These are phyloP conservation scores for Thermoascus crustaceus DNA, from an alignment of 2,329 filamentous ascomycete genomes.

Conservation along the genomic window DNA sequence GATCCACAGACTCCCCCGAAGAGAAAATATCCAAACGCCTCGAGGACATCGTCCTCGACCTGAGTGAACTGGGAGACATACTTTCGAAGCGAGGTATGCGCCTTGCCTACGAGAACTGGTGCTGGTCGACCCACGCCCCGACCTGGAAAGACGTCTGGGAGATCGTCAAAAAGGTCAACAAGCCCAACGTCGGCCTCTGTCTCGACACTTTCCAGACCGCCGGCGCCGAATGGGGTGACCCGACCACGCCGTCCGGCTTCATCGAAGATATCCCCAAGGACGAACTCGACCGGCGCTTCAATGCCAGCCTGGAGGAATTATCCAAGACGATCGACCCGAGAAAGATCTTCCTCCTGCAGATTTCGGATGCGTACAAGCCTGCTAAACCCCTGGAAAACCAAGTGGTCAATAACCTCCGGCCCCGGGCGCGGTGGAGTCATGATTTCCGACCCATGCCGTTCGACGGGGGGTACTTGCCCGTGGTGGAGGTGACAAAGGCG, in stretches of 20 bases:
- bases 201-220: slow-evolving; percentile 71
- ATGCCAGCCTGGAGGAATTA: slow-evolving; percentile 49
- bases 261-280: slow-evolving; percentile 41
- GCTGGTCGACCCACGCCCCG: slow-evolving; percentile 64
- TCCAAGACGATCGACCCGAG: slow-evolving; percentile 51
- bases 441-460: slow-evolving; percentile 62
- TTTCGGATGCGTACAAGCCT: slow-evolving; percentile 64
- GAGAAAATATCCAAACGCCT: slow-evolving; percentile 45
- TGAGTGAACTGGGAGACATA: slow-evolving; percentile 56
- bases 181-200: slow-evolving; percentile 63
- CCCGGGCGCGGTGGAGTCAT: slow-evolving; percentile 62
- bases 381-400: slow-evolving; percentile 47
- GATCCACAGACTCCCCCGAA: slow-evolving; percentile 55
- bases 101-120: slow-evolving; percentile 75
- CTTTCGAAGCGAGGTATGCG: slow-evolving; percentile 50
- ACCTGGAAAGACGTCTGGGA: slow-evolving; percentile 63
- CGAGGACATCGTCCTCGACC: slow-evolving; percentile 50
- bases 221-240: slow-evolving; percentile 65
- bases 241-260: slow-evolving; percentile 54
- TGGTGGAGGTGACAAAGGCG: slow-evolving; percentile 55
- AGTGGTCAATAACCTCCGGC: slow-evolving; percentile 48
- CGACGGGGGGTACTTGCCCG: slow-evolving; percentile 62
- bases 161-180: slow-evolving; percentile 55
- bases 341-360: slow-evolving; percentile 67
- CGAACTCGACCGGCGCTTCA: slow-evolving; percentile 45